Base-by-base conservation (phyloP, 108 stramenopile species). In the Cyclotella baltica region DNA sequence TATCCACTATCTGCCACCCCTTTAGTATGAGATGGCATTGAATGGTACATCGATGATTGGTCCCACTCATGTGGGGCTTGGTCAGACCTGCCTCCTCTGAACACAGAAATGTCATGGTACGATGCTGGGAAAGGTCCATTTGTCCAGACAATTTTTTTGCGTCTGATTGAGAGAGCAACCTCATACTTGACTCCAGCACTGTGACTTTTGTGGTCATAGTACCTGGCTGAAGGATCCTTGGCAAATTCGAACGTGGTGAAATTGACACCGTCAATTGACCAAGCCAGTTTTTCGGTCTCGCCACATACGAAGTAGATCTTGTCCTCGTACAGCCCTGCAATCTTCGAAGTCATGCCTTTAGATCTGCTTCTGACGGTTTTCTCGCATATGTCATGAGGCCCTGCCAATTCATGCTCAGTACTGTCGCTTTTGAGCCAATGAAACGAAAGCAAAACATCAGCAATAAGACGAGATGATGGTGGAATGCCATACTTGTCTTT, bases 191-290 rank as follows among this genome's bases (percentile, higher is more conserved):
- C 25, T 25, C 25, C 55, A 3, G 55, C 1, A 25, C 4, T 27
- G 25, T 56, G 55, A 56, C 55, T 25, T 27, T 56, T 22, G 25
- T 56, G 55, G 55, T 56, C 55, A 27, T 56, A 56, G 55, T 56
- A 5, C 23, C 25, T 56, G 20, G 55, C 22, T 11, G 1, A 27
- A 25, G 55, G 55, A 27, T 56, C 55, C 5, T 25, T 56, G 55
- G 25, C 3, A 25, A 56, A 56, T 23, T 56, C 22, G 2, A 3
- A 56, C 2, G 4, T 25, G 25, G 55, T n/a, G 2, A 1, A 27
- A 23, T 56, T 56, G 25, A 56, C 55, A 10, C 55, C 55, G 25
- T 56, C 55, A 56, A 56, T 2, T 2, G 22, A 25, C 11, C 1
- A 2, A 2, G 2, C 20, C 20, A 25, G 25, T 27, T 23, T 25